Evolutionary conservation across 148 eudicot species (phyloP).

Genomic region (Amaranthus cruentus): DNA sequence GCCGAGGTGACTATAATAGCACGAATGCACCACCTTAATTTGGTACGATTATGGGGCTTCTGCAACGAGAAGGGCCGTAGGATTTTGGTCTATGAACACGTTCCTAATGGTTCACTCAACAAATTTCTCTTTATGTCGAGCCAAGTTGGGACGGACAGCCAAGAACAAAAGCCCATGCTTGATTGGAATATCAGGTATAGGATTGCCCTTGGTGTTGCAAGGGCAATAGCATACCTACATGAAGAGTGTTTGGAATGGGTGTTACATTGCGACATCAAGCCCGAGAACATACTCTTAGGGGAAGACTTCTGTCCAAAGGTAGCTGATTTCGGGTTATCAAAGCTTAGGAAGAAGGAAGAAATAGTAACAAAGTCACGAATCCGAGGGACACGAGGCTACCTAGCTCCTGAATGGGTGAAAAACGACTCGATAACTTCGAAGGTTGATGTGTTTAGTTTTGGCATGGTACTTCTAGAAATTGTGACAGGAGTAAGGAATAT

Average conservation of each 20-base stretch:
- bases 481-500: constrained; percentile 64
- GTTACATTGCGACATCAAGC: constrained; percentile 82
- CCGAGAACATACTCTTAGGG: constrained; percentile 78
- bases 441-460: constrained; percentile 83
- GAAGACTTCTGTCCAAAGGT: constrained; percentile 90
- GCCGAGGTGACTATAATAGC: constrained; percentile 88
- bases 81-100: constrained; percentile 73
- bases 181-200: constrained; percentile 85
- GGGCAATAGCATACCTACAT: constrained; percentile 87
- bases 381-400: constrained; percentile 81
- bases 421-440: constrained; percentile 64
- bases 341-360: constrained; percentile 69
- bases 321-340: constrained; percentile 80
- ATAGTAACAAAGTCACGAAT: constrained; percentile 54
- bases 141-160: neutral
- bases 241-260: constrained; percentile 95
- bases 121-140: constrained; percentile 44
- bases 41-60: constrained; percentile 86
- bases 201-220: constrained; percentile 80
- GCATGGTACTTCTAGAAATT: constrained; percentile 71
- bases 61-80: constrained; percentile 80
- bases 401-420: constrained; percentile 89
- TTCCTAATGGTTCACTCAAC: constrained; percentile 77
- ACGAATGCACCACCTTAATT: constrained; percentile 87
- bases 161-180: constrained; percentile 43